phyloP scores from a whole-genome alignment of 257 asterid species.

The Salvia hispanica region DNA sequence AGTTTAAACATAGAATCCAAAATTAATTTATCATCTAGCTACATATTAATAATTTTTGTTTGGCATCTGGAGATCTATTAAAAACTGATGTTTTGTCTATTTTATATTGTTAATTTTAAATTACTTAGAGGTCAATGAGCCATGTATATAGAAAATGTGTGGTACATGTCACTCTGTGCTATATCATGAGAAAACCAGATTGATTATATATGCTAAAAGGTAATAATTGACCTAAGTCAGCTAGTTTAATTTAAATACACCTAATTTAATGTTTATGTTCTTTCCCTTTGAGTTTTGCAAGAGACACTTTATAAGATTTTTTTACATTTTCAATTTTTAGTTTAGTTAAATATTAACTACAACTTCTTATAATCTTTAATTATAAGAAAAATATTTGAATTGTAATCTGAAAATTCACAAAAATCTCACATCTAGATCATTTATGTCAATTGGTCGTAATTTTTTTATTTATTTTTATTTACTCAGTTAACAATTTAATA shows the following conservation, averaged over 20 bases:
- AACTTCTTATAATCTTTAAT: too few relatives aligned
- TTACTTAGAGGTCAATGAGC: constrained; percentile 27
- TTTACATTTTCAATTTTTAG: too few relatives aligned
- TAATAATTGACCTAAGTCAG: constrained; percentile 16
- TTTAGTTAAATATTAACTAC: too few relatives aligned
- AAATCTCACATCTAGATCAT: too few relatives aligned
- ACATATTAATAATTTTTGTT: background rate
- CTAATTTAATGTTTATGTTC: constrained; percentile 1
- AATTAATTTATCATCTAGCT: background rate
- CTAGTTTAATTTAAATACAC: background rate
- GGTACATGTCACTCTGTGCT: constrained; percentile 26
- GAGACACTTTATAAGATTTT: constrained; percentile 19
- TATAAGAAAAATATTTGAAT: too few relatives aligned
- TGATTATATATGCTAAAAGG: background rate
- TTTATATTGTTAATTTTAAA: background rate
- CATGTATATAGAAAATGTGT: constrained; percentile 14
- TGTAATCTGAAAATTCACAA: too few relatives aligned
- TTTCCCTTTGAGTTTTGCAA: constrained; percentile 30
- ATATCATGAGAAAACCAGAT: constrained; percentile 6
- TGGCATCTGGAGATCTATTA: background rate
- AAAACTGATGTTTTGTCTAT: background rate
- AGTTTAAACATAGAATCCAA: background rate
- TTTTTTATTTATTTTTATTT: background rate
- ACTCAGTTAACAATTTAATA: background rate
- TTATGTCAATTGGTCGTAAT: background rate